Percentiles rank a stretch among this genome's conserved stretches.
Evolutionary conservation across 83 land plant genomes (phyloP).

Genomic region (Diphasiastrum complanatum): DNA sequence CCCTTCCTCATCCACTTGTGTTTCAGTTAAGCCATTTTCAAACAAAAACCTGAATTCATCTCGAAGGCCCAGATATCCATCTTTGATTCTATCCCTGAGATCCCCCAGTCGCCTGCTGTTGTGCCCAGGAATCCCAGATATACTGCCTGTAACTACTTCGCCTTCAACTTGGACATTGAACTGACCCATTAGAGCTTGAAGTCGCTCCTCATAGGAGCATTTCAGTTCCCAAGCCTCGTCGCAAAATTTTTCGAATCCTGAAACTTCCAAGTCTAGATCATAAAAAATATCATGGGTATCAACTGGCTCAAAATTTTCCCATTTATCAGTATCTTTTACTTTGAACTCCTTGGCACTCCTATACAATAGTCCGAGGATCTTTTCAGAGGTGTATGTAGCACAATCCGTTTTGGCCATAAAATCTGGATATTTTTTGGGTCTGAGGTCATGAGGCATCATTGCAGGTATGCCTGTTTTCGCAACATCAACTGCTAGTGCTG

Average conservation of each 20-base stretch:
- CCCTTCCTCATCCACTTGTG: slow-evolving; percentile 33
- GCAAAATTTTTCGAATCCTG: slow-evolving; percentile 46
- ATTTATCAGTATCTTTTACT: slow-evolving; percentile 22
- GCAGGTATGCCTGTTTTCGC: slow-evolving; percentile 84
- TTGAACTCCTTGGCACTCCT: slow-evolving; percentile 36
- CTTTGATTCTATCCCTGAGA: slow-evolving; percentile 52
- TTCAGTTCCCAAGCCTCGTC: slow-evolving; percentile 59
- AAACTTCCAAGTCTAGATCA: slow-evolving; percentile 52
- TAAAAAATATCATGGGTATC: too few species aligned
- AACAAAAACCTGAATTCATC: slow-evolving; percentile 56
- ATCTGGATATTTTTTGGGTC: slow-evolving; percentile 72
- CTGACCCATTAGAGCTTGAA: slow-evolving; percentile 52
- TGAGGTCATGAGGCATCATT: slow-evolving; percentile 52
- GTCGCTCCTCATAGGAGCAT: slow-evolving; percentile 52
- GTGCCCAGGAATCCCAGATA: slow-evolving; percentile 46
- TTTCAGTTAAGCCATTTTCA: slow-evolving; percentile 13
- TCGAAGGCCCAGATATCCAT: slow-evolving; percentile 44
- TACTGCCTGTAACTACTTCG: slow-evolving; percentile 65
- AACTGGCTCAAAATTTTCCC: too few species aligned
- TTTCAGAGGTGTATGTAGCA: slow-evolving; percentile 53
- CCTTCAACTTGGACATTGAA: slow-evolving; percentile 62
- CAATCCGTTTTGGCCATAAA: slow-evolving; percentile 70
- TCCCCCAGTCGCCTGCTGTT: slow-evolving; percentile 56
- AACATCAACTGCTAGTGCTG: slow-evolving; percentile 84
- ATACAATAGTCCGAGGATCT: slow-evolving; percentile 65